These are phyloP conservation scores for Alternaria conjuncta DNA, from an alignment of 2,329 filamentous ascomycete species.

Conservation along the genomic window DNA sequence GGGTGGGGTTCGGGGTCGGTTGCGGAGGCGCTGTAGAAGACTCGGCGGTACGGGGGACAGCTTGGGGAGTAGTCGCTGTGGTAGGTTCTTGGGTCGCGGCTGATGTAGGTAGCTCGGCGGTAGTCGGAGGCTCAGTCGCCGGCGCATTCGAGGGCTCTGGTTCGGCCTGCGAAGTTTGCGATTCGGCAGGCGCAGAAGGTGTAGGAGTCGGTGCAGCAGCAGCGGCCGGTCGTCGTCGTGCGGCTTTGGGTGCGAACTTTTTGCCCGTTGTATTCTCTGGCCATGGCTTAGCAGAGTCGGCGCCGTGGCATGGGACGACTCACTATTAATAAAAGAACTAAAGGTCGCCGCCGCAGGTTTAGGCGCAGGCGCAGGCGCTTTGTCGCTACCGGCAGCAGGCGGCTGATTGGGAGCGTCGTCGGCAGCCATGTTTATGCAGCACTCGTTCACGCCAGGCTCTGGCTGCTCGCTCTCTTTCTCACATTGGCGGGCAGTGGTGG, in stretches of 20 bases:
- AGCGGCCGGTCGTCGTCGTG: constrained; percentile 51
- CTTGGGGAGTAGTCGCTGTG: constrained; percentile 7
- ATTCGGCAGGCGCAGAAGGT: constrained; percentile 13
- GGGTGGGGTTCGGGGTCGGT: background rate
- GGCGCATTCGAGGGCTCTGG: constrained; percentile 11
- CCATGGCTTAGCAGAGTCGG: constrained; percentile 20
- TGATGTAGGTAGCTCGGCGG: constrained; percentile 32
- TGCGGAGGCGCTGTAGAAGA: background rate
- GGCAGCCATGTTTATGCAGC: constrained; percentile 30
- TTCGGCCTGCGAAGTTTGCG: constrained; percentile 14
- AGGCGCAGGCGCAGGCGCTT: constrained; percentile 17
- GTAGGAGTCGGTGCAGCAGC: constrained; percentile 19
- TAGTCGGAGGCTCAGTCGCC: constrained; percentile 14
- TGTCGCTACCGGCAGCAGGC: constrained; percentile 21
- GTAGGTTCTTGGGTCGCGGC: constrained; percentile 30
- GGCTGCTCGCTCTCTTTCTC: background rate
- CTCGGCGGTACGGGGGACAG: constrained; percentile 1
- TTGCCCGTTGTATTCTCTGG: constrained; percentile 53
- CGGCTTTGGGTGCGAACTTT: constrained; percentile 57
- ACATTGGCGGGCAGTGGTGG: constrained; percentile 1
- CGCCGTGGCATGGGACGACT: constrained; percentile 15
- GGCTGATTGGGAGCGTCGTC: constrained; percentile 27
- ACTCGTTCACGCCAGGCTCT: background rate
- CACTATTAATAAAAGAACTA: constrained; percentile 43
- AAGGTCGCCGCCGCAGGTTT: constrained; percentile 27